Percentiles rank a stretch among this genome's conserved stretches.
phyloP scores from a whole-genome alignment of 1,284 basidiomycete species.

The Ceratobasidium sp. region DNA sequence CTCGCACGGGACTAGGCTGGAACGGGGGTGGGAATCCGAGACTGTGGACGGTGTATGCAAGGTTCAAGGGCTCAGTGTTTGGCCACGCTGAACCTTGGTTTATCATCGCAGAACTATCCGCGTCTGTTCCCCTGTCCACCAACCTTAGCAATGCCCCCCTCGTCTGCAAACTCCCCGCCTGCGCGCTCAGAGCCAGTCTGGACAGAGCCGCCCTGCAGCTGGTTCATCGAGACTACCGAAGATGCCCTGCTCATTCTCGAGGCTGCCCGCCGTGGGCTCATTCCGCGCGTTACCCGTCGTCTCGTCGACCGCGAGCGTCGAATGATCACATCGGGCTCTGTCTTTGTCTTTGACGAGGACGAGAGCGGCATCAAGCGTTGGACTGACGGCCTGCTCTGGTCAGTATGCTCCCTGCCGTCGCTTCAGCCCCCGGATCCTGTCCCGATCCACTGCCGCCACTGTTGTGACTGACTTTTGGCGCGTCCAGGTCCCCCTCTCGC shows the following conservation, averaged over 20 bases:
- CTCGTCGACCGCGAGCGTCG: constrained; percentile 92
- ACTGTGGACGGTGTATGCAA: not conserved
- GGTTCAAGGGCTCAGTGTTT: not conserved
- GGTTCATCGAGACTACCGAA: constrained; percentile 94
- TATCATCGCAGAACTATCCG: constrained; percentile 15
- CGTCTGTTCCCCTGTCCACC: not conserved
- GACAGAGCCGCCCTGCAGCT: constrained; percentile 88
- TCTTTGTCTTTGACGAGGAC: constrained; percentile 98
- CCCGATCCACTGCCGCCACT: too few species aligned
- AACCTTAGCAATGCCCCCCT: constrained; percentile 42
- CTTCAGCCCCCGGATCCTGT: constrained; percentile 51
- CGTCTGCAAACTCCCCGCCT: constrained; percentile 22
- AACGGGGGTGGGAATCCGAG: not conserved
- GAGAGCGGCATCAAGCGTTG: constrained; percentile 98
- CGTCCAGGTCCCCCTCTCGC: constrained; percentile 67
- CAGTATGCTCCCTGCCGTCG: constrained; percentile 54
- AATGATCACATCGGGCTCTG: constrained; percentile 92
- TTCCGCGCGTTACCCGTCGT: constrained; percentile 92
- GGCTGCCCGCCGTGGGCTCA: constrained; percentile 87
- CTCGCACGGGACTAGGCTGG: not conserved
- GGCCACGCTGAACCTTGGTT: not conserved
- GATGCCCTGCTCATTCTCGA: constrained; percentile 97
- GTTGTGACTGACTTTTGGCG: constrained; percentile 44
- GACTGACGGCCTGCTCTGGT: constrained; percentile 97
- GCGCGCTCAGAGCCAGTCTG: constrained; percentile 53